These are phyloP conservation scores for Teratosphaeria viscida DNA, from an alignment of 2,329 filamentous ascomycete genomes.

Conservation along the genomic window DNA sequence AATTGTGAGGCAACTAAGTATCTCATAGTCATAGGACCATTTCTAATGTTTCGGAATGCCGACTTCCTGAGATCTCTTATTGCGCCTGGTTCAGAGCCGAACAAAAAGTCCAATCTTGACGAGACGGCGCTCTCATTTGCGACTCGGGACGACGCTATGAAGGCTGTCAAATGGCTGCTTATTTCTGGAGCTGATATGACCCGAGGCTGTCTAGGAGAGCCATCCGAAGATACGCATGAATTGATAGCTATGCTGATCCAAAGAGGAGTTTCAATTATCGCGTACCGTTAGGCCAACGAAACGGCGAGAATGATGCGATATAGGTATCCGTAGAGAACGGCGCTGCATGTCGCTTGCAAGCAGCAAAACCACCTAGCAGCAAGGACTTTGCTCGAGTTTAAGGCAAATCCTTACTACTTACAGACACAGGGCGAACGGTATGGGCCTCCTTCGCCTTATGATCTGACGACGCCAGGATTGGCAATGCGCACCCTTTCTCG, in stretches of 20 bases:
- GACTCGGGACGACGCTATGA: background rate
- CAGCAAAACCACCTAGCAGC: background rate
- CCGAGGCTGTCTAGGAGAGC: background rate
- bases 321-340: background rate
- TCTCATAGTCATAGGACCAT: background rate
- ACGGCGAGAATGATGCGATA: background rate
- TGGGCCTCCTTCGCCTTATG: background rate
- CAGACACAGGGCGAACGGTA: background rate
- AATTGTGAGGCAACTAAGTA: background rate
- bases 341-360: background rate
- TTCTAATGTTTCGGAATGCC: background rate
- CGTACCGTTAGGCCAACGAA: background rate
- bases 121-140: background rate
- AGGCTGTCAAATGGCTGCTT: background rate
- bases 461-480: background rate
- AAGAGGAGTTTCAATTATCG: background rate
- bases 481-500: background rate
- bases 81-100: background rate
- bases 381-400: background rate
- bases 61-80: background rate
- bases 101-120: background rate
- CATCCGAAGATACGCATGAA: background rate
- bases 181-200: background rate
- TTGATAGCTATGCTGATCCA: background rate
- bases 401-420: background rate